Percentiles rank a stretch among this genome's conserved stretches.
Evolutionary conservation across 768 basidiomycete species (phyloP).

Genomic region (Paxillus involutus): DNA sequence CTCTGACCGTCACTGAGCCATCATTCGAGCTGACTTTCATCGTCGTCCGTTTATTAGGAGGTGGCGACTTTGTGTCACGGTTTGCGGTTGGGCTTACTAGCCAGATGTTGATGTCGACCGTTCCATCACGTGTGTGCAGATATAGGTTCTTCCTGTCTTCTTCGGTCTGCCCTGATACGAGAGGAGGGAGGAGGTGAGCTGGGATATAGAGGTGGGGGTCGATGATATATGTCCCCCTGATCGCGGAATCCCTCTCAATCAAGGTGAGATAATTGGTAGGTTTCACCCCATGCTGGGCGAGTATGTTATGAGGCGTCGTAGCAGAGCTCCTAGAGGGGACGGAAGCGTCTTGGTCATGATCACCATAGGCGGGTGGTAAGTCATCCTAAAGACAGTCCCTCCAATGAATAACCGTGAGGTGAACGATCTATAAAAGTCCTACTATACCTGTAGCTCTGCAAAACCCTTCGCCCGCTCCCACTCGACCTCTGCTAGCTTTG

Average conservation of each 20-base stretch:
- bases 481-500: neutral
- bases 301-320: neutral
- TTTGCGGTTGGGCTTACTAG: constrained; percentile 22
- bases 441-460: neutral
- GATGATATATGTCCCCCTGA: constrained; percentile 14
- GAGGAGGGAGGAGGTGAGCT: constrained; percentile 9
- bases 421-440: neutral
- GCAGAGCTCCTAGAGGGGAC: neutral
- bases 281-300: neutral
- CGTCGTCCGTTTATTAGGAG: constrained; percentile 1
- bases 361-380: constrained; percentile 9
- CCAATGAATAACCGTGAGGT: neutral
- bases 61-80: neutral
- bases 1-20: constrained; percentile 8
- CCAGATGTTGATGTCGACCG: constrained; percentile 18
- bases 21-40: constrained; percentile 6
- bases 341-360: neutral
- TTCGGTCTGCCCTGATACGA: constrained; percentile 3
- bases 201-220: constrained; percentile 15
- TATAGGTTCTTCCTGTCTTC: constrained; percentile 11
- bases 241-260: neutral
- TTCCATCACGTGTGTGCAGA: constrained; percentile 13
- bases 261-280: constrained; percentile 13
- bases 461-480: neutral
- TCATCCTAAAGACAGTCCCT: neutral